A percentile compares a stretch with the other conserved stretches of the same genome.
Conservation (phyloP, 2,329 filamentous ascomycete genomes). For the Pseudocercospora musae region DNA sequence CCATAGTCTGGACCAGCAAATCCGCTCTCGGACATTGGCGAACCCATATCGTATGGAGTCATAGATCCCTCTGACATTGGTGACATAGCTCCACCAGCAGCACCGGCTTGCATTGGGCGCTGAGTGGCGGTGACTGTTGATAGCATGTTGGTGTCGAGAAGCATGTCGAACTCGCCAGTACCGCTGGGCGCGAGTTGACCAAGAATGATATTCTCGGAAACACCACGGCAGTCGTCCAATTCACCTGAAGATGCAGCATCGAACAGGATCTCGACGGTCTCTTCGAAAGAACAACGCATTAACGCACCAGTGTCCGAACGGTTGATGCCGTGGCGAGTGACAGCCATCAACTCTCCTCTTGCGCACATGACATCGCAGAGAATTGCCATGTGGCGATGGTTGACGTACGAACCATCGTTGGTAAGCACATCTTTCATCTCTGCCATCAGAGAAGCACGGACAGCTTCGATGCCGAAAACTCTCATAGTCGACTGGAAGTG, state of each 20-base stretch:
- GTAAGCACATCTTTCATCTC: conserved; percentile 91
- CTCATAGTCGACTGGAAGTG: conserved; percentile 92
- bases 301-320: conserved; percentile 94
- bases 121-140: conserved; percentile 83
- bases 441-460: conserved; percentile 77
- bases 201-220: conserved; percentile 98
- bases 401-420: conserved; percentile 99
- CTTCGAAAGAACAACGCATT: conserved; percentile 99
- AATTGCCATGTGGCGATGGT: conserved; percentile 93
- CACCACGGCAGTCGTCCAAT: conserved; percentile 94
- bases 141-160: conserved; percentile 91
- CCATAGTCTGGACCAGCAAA: conserved; percentile 60
- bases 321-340: conserved; percentile 98
- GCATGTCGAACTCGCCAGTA: conserved; percentile 91
- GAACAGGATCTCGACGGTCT: conserved; percentile 96
- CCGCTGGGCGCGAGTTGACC: conserved; percentile 96
- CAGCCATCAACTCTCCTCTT: conserved; percentile 87
- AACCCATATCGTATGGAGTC: conserved; percentile 82
- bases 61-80: conserved; percentile 69
- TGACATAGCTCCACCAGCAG: conserved; percentile 70
- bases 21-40: conserved; percentile 59
- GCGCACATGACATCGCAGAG: conserved; percentile 98
- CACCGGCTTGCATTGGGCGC: conserved; percentile 54
- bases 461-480: conserved; percentile 94
- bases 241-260: conserved; percentile 94